Conservation (phyloP, 768 basidiomycete genomes). For the Lactifluus subvellereus region DNA sequence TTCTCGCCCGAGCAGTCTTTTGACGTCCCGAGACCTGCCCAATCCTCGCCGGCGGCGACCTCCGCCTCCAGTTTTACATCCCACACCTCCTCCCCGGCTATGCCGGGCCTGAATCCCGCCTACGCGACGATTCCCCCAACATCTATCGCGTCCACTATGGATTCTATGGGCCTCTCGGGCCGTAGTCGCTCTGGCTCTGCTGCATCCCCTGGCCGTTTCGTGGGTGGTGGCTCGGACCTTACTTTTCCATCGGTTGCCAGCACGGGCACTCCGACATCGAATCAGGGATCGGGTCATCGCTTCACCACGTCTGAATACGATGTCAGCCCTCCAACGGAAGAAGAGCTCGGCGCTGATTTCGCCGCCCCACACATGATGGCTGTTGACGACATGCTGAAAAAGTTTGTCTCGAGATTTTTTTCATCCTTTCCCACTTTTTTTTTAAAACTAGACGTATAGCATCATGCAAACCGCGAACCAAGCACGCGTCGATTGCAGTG, state of each 20-base stretch:
- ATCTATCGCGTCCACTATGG: slow-evolving; percentile 34
- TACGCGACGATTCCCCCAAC: slow-evolving; percentile 29
- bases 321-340: slow-evolving; percentile 22
- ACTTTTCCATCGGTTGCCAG: slow-evolving; percentile 29
- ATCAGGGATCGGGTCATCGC: slow-evolving; percentile 29
- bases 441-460: slow-evolving; percentile 33
- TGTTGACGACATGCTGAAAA: slow-evolving; percentile 46
- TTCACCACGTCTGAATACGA: slow-evolving; percentile 28
- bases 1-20: slow-evolving; percentile 14
- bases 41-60: slow-evolving; percentile 32
- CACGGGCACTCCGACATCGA: slow-evolving; percentile 26
- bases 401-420: slow-evolving; percentile 38
- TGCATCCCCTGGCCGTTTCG: slow-evolving; percentile 30
- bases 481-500: slow-evolving; percentile 46
- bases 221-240: slow-evolving; percentile 27
- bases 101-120: slow-evolving; percentile 30
- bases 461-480: slow-evolving; percentile 57
- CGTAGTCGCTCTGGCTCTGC: slow-evolving; percentile 33
- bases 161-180: slow-evolving; percentile 24
- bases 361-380: slow-evolving; percentile 46
- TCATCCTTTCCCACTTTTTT: slow-evolving; percentile 11
- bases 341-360: slow-evolving; percentile 32
- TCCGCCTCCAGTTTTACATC: slow-evolving; percentile 32
- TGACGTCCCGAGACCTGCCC: slow-evolving; percentile 28
- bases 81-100: slow-evolving; percentile 32